A percentile compares a stretch with the other conserved stretches of the same genome.
Evolutionary conservation across 2,329 filamentous ascomycete genomes (phyloP).

Genomic region (Coniosporium tulheliwenetii): DNA sequence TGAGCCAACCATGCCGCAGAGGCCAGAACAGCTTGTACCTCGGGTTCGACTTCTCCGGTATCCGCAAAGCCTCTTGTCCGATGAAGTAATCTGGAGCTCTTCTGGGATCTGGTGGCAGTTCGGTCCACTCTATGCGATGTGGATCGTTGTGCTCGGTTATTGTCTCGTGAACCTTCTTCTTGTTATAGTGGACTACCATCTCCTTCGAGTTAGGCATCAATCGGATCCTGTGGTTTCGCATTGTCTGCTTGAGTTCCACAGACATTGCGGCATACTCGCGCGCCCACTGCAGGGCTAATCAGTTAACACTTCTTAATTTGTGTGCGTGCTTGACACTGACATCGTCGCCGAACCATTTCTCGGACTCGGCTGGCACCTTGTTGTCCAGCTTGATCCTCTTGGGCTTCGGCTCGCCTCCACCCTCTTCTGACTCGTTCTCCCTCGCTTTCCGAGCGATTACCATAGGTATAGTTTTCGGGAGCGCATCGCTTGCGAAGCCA

Average conservation of each 20-base stretch:
- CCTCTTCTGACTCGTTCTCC: constrained; percentile 69
- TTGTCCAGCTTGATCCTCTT: constrained; percentile 47
- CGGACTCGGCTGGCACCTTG: constrained; percentile 45
- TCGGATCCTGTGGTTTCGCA: constrained; percentile 87
- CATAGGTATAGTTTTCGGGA: constrained; percentile 91
- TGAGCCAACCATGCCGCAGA: constrained; percentile 70
- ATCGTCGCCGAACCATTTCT: constrained; percentile 81
- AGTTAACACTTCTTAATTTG: not conserved
- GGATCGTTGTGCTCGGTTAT: constrained; percentile 38
- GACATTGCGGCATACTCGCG: constrained; percentile 65
- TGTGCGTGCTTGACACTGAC: constrained; percentile 20
- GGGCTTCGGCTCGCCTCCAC: constrained; percentile 62
- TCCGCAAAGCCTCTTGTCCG: constrained; percentile 65
- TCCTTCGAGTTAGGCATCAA: constrained; percentile 97
- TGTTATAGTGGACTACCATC: constrained; percentile 86
- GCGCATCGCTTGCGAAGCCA: constrained; percentile 84
- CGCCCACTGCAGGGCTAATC: constrained; percentile 29
- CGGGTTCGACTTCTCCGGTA: constrained; percentile 77
- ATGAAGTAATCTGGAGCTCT: constrained; percentile 65
- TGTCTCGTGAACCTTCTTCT: constrained; percentile 63
- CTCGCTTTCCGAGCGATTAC: constrained; percentile 67
- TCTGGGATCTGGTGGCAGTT: constrained; percentile 43
- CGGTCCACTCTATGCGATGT: constrained; percentile 69
- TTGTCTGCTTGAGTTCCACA: constrained; percentile 72
- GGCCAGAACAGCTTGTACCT: constrained; percentile 92